Percentiles rank a stretch among this genome's conserved stretches.
These are phyloP conservation scores for Dothidotthia symphoricarpi DNA, from an alignment of 2,329 filamentous ascomycete species.

Conservation along the genomic window DNA sequence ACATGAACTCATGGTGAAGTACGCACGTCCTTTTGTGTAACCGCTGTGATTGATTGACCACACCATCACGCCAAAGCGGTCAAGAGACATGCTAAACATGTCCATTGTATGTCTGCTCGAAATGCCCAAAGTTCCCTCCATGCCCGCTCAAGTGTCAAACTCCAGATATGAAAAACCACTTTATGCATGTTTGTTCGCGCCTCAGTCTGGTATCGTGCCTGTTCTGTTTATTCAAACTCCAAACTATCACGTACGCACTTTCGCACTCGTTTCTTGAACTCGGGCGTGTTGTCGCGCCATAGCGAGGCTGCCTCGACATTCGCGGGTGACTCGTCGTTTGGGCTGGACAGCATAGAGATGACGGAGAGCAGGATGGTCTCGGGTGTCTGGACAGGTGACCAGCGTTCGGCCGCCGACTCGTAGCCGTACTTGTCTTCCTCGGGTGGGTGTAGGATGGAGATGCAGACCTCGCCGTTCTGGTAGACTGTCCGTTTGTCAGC, in stretches of 20 bases:
- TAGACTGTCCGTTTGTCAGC: constrained; percentile 62
- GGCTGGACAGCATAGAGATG: constrained; percentile 97
- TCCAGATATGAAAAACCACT: too few relatives aligned
- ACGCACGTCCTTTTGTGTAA: too few relatives aligned
- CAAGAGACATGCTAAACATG: too few relatives aligned
- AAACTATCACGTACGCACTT: constrained; percentile 67
- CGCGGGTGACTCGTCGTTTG: constrained; percentile 93
- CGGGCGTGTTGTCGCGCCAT: constrained; percentile 80
- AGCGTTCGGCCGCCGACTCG: constrained; percentile 91
- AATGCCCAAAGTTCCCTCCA: too few relatives aligned
- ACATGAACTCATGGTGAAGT: too few relatives aligned
- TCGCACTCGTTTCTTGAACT: constrained; percentile 85
- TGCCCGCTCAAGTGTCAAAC: too few relatives aligned
- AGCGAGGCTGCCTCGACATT: constrained; percentile 96
- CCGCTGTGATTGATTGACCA: too few relatives aligned
- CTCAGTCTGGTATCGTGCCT: too few relatives aligned
- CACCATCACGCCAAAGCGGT: too few relatives aligned
- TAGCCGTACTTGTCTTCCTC: constrained; percentile 98
- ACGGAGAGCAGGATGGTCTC: constrained; percentile 97
- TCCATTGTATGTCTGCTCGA: too few relatives aligned
- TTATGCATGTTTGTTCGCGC: too few relatives aligned
- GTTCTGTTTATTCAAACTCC: constrained; percentile 38
- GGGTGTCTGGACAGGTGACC: constrained; percentile 94
- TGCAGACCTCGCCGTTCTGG: constrained; percentile 87
- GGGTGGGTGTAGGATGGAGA: constrained; percentile 94